Base-by-base conservation (phyloP, 257 asterid species). In the Phtheirospermum japonicum region DNA sequence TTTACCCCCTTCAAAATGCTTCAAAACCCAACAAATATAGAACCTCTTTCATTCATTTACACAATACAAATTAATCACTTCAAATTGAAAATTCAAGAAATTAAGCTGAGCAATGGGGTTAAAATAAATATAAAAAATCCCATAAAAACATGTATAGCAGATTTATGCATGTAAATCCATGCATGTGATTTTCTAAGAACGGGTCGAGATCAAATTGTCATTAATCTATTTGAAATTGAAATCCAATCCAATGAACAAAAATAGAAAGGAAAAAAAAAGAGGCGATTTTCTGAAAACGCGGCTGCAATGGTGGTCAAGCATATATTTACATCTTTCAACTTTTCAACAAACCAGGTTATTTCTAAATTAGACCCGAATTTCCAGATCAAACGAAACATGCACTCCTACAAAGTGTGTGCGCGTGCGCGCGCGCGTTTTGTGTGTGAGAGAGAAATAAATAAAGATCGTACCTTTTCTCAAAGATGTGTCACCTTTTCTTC, bases 1-100 rank as follows among this genome's bases (percentile, higher is more conserved):
- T 8, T 33, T 64, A 34, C 55, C 60, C 53, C 28, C 43, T 56
- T 12, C 63, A 23, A 59, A 52, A 66, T 55, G 46, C 79, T 61
- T 67, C 71, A 53, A 52, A 69, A 64, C 43, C 61, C 59, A 67
- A 81, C 51, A 51, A 54, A 23, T 54, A 4, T 33, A 17, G 46
- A 65, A 9, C 58, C 60, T 60, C 36, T 34, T n/a, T n/a, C n/a
- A n/a, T 30, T 10, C 48, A 1, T 31, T 12, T 18, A 48, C 11
- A 45, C 14, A 63, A 2, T 11, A 23, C 39, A 36, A 16, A 7
- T 57, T 39, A 51, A 19, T 4, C 8, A 34, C 63, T 32, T 17
- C 39, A 8, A 63, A 57, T 30, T 60, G 59, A 16, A 59, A 71
- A 61, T 28, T 36, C 67, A 66, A 63, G 49, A 48, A 61, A 48